Percentiles rank a stretch among this genome's conserved stretches.
Conservation (phyloP, 176 grass and related monocot genomes). For the Hyparrhenia diplandra region DNA sequence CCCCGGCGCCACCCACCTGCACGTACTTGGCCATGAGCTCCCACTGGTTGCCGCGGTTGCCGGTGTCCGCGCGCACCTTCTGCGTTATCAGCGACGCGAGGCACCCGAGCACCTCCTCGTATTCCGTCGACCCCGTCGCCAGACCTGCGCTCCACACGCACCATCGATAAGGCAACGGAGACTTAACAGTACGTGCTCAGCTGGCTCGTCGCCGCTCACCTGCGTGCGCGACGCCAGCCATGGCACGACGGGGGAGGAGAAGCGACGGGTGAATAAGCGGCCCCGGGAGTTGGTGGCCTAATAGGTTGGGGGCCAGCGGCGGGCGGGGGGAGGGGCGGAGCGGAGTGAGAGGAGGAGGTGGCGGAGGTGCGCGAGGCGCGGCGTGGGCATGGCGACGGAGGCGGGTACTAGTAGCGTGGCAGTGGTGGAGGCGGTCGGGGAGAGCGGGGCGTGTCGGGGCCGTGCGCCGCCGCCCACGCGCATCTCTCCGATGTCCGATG, state of each 20-base stretch:
- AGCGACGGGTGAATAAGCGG: background rate
- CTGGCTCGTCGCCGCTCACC: conserved; percentile 2
- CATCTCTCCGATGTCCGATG: conserved; percentile 24
- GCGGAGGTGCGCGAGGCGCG: conserved; percentile 33
- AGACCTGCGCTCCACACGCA: conserved; percentile 12
- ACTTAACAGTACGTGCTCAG: background rate
- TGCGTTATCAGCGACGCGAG: conserved; percentile 80
- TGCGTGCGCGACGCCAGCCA: conserved; percentile 29
- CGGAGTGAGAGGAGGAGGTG: conserved; percentile 15
- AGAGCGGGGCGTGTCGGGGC: conserved; percentile 20
- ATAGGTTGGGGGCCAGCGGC: background rate
- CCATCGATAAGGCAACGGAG: background rate
- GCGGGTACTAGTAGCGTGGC: conserved; percentile 1
- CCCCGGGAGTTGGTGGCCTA: background rate
- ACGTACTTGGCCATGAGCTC: conserved; percentile 80
- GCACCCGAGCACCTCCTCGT: conserved; percentile 76
- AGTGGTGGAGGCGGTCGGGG: background rate
- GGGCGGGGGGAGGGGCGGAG: background rate
- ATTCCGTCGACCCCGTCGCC: conserved; percentile 35
- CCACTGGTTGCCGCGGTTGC: conserved; percentile 72
- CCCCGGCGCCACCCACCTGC: conserved; percentile 37
- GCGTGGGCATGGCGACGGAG: conserved; percentile 31
- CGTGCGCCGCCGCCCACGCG: conserved; percentile 40
- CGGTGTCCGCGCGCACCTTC: conserved; percentile 54
- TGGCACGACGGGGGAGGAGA: conserved; percentile 29